Evolutionary conservation across 805 yeast species (phyloP).

Genomic region (Yarrowia keelungensis): DNA sequence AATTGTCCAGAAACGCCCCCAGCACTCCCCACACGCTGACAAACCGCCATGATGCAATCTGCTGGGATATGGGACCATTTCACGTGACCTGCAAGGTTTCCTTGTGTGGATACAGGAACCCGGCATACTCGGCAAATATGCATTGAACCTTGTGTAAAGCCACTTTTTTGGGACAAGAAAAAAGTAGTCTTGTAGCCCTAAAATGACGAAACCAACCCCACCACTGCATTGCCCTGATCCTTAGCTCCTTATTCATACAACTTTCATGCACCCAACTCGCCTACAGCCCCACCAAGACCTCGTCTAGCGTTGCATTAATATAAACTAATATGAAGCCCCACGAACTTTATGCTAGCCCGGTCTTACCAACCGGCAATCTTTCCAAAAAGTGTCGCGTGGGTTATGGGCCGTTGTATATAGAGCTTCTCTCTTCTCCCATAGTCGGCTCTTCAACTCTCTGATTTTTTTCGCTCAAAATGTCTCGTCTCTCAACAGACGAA

Average conservation of each 20-base stretch:
- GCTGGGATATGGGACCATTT: conserved; percentile 29
- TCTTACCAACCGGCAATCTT: conserved; percentile 2
- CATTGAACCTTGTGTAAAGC: conserved; percentile 4
- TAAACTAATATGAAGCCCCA: neutral
- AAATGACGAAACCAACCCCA: too few species aligned
- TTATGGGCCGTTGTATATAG: too few species aligned
- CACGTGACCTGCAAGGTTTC: conserved; percentile 33
- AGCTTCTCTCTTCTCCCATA: neutral
- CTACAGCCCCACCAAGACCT: neutral
- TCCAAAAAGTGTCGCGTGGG: conserved; percentile 12
- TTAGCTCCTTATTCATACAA: neutral
- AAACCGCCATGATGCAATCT: conserved; percentile 9
- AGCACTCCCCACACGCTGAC: neutral
- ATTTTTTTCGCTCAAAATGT: neutral
- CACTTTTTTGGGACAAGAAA: neutral
- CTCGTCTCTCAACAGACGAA: conserved; percentile 34
- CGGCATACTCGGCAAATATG: conserved; percentile 13
- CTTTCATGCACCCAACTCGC: neutral
- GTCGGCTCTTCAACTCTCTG: neutral
- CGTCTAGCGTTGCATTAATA: neutral
- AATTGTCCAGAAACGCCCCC: neutral
- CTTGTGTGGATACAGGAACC: conserved; percentile 1
- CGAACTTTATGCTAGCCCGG: conserved; percentile 18
- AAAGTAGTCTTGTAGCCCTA: too few species aligned
- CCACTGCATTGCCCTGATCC: too few species aligned